These are phyloP conservation scores for Pleodorina starrii DNA, from an alignment of 139 green algal genomes.

Conservation along the genomic window DNA sequence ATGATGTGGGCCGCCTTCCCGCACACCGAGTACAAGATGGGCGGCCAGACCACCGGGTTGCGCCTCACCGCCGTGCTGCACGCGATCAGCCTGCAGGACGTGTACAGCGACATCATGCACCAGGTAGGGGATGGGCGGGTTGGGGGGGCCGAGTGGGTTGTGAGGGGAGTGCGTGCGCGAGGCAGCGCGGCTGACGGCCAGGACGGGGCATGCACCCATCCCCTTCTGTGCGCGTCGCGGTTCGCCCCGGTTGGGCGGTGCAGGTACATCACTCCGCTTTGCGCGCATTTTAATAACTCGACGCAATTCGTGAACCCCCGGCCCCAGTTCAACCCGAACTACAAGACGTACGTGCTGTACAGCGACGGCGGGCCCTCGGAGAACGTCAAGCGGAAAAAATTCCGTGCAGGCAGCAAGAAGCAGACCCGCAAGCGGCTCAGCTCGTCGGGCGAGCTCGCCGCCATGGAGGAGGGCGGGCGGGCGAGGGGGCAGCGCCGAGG, in stretches of 20 bases:
- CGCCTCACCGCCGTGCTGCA: conserved; percentile 78
- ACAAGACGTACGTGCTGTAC: conserved; percentile 96
- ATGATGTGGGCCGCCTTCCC: conserved; percentile 94
- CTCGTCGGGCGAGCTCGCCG: neutral
- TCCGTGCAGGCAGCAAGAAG: conserved; percentile 57
- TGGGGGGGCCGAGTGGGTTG: too few relatives aligned
- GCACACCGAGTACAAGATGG: conserved; percentile 81
- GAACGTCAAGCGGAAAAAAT: conserved; percentile 76
- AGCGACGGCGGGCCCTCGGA: conserved; percentile 73
- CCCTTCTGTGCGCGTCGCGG: too few relatives aligned
- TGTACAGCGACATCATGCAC: conserved; percentile 92
- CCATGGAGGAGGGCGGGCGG: conserved; percentile 36
- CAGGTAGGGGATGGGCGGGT: conserved; percentile 60
- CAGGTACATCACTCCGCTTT: neutral
- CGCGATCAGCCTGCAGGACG: conserved; percentile 90
- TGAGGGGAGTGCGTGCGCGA: too few relatives aligned
- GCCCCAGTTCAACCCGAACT: conserved; percentile 90
- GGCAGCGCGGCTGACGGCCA: too few relatives aligned
- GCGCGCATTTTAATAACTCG: too few relatives aligned
- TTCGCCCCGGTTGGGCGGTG: neutral
- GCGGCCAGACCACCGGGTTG: conserved; percentile 56
- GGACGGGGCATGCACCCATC: too few relatives aligned
- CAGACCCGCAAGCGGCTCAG: conserved; percentile 29
- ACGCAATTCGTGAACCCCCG: too few relatives aligned
- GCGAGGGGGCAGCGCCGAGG: too few relatives aligned